These are phyloP conservation scores for Fusarium verrucosum DNA, from an alignment of 2,329 filamentous ascomycete species.

Conservation along the genomic window DNA sequence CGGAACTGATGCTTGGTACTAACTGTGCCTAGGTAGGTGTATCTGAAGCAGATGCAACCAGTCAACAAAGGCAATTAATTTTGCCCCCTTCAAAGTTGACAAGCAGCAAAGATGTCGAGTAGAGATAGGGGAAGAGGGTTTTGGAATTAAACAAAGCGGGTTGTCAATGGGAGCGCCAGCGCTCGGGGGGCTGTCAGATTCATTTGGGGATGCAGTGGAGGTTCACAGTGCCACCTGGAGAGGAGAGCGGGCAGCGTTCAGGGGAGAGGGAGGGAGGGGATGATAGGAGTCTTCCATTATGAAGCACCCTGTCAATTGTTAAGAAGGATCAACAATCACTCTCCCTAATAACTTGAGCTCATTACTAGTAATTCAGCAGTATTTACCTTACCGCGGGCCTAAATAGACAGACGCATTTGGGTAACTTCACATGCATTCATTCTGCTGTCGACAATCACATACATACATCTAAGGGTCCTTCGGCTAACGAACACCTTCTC, in stretches of 20 bases:
- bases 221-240: conserved; percentile 34
- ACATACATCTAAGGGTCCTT: conserved; percentile 6
- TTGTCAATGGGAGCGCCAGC: conserved; percentile 8
- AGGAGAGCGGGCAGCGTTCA: neutral
- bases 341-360: conserved; percentile 1
- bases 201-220: conserved; percentile 10
- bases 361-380: neutral
- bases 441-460: conserved; percentile 1
- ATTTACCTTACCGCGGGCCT: too few relatives aligned
- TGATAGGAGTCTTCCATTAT: conserved; percentile 7
- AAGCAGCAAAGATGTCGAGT: neutral
- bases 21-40: neutral
- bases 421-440: too few relatives aligned
- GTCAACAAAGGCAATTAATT: neutral
- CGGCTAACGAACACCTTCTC: conserved; percentile 3
- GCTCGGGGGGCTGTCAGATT: conserved; percentile 26
- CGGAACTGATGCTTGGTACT: conserved; percentile 12
- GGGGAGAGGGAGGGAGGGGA: conserved; percentile 14
- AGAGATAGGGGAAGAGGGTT: neutral
- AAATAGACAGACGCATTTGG: too few relatives aligned
- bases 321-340: conserved; percentile 27
- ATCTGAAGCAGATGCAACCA: neutral
- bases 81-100: neutral
- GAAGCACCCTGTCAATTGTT: conserved; percentile 9
- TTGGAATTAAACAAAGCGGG: conserved; percentile 9